These are phyloP conservation scores for Biscogniauxia sp. DNA, from an alignment of 2,329 filamentous ascomycete genomes.

Conservation along the genomic window DNA sequence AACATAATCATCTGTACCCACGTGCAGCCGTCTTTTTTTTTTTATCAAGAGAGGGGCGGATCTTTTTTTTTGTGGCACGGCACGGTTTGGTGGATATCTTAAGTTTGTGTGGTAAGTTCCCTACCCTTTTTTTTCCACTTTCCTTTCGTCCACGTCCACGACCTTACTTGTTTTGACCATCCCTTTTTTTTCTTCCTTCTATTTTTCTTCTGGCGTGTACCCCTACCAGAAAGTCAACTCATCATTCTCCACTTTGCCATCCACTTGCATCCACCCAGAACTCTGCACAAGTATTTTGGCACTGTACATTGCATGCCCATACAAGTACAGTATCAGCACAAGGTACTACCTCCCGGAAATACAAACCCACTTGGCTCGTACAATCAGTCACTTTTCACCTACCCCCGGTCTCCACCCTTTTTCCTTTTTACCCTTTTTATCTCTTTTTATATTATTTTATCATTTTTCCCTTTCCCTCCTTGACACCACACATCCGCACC, in stretches of 20 bases:
- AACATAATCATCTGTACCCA: conserved; percentile 18
- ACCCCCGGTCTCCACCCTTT: conserved; percentile 18
- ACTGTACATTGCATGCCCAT: conserved; percentile 7
- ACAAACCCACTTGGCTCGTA: background rate
- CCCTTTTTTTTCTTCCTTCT: conserved; percentile 21
- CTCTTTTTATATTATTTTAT: conserved; percentile 8
- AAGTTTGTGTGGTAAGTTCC: conserved; percentile 12
- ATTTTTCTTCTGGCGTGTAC: conserved; percentile 16
- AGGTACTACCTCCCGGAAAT: conserved; percentile 15
- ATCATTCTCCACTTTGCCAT: conserved; percentile 12
- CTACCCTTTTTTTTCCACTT: conserved; percentile 12
- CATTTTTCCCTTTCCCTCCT: conserved; percentile 22
- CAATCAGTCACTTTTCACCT: conserved; percentile 8
- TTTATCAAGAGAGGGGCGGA: conserved; percentile 14
- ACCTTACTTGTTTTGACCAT: conserved; percentile 5
- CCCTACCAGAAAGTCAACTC: conserved; percentile 10
- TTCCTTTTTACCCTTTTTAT: conserved; percentile 18
- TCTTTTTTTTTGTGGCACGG: conserved; percentile 21
- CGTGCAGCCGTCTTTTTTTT: conserved; percentile 20
- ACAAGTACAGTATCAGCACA: conserved; percentile 17
- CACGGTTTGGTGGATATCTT: conserved; percentile 1
- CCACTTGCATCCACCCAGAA: conserved; percentile 4
- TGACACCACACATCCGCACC: conserved; percentile 18
- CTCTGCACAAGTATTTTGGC: background rate
- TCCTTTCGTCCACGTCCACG: conserved; percentile 10